These are phyloP conservation scores for Naganishia randhawae DNA, from an alignment of 768 basidiomycete species.

Conservation along the genomic window DNA sequence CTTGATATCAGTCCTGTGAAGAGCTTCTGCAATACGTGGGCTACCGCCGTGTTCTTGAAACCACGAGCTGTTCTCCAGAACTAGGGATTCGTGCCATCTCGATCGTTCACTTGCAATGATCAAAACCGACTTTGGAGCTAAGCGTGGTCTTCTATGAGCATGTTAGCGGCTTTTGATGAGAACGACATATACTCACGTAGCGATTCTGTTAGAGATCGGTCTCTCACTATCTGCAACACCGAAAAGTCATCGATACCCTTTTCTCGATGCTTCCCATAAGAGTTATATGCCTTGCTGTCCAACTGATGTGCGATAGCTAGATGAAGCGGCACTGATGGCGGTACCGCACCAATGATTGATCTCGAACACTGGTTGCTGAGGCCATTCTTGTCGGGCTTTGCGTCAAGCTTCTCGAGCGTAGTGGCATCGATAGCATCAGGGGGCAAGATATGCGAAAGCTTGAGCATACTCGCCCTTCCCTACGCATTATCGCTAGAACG, in stretches of 20 bases:
- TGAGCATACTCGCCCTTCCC: constrained; percentile 36
- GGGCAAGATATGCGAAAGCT: constrained; percentile 33
- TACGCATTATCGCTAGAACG: background rate
- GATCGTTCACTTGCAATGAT: constrained; percentile 16
- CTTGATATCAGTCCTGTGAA: background rate
- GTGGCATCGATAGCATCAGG: background rate
- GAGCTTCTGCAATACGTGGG: background rate
- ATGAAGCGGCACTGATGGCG: constrained; percentile 2
- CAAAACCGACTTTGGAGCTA: background rate
- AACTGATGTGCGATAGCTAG: constrained; percentile 9
- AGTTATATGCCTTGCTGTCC: background rate
- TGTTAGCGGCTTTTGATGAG: background rate
- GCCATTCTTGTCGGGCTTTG: background rate
- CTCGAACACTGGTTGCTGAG: background rate
- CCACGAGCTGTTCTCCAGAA: constrained; percentile 5
- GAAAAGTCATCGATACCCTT: constrained; percentile 3
- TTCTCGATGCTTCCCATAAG: background rate
- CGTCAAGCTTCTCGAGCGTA: background rate
- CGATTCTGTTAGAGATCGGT: background rate
- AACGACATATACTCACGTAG: background rate
- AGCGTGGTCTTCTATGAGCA: background rate
- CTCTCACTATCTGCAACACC: background rate
- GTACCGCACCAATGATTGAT: background rate
- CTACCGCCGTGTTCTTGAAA: background rate
- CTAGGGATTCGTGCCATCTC: constrained; percentile 3